Evolutionary conservation across 2,329 filamentous ascomycete genomes (phyloP).

Genomic region (Passalora sequoiae): DNA sequence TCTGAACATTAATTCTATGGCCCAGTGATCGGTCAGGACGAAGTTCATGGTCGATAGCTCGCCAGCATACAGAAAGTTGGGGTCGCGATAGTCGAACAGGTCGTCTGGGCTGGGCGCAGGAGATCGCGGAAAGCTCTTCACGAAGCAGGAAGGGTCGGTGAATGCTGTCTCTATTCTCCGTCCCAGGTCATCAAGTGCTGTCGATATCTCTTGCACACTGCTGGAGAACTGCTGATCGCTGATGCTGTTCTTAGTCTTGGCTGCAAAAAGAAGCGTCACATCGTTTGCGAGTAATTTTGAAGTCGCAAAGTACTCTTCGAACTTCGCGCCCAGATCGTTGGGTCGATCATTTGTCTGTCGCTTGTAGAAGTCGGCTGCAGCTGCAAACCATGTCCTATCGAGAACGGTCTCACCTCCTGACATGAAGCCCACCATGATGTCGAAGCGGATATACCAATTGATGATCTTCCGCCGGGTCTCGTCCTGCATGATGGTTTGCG

Average conservation of each 20-base stretch:
- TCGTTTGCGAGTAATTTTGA: constrained; percentile 72
- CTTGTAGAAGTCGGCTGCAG: constrained; percentile 58
- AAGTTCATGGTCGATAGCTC: constrained; percentile 71
- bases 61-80: constrained; percentile 63
- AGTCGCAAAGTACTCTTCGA: constrained; percentile 57
- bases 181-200: constrained; percentile 47
- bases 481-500: constrained; percentile 66
- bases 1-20: constrained; percentile 73
- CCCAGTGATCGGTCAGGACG: constrained; percentile 70
- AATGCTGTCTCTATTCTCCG: constrained; percentile 57
- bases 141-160: constrained; percentile 56
- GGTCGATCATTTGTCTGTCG: constrained; percentile 57
- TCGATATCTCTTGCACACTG: constrained; percentile 48
- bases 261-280: constrained; percentile 71
- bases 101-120: constrained; percentile 48
- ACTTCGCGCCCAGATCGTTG: constrained; percentile 58
- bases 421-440: constrained; percentile 77
- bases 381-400: constrained; percentile 70
- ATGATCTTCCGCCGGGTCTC: constrained; percentile 68
- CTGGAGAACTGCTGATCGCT: constrained; percentile 59
- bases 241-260: constrained; percentile 60
- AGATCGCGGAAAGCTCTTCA: constrained; percentile 58
- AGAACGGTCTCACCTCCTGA: constrained; percentile 71
- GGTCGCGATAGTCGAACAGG: constrained; percentile 68
- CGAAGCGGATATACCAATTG: constrained; percentile 86